Evolutionary conservation across 306 rosid genomes (phyloP), one percentile per base, ranked within the genome.

Genomic region (Begonia masoniana): DNA sequence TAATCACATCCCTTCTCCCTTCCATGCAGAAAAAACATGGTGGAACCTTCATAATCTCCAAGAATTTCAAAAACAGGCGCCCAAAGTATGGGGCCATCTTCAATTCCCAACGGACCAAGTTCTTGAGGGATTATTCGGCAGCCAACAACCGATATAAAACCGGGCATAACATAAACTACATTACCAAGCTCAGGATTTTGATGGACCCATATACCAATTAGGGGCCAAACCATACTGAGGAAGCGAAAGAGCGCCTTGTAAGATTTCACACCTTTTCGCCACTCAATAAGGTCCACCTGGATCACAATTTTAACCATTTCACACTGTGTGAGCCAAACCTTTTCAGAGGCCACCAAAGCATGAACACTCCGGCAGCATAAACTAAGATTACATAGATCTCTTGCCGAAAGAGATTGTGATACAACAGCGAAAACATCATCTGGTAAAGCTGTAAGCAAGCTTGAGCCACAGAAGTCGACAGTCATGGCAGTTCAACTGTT

Each of bases 101-200:
- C 85, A 49, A 89, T 82, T 49, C 97, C 97, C 64, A 85, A 73
- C 7, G 97, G 95, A 15, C 94, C 91, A 66, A 89, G 91, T 67
- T 89, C 97, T 69, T 89, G 97, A 24, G 95, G 97, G 47, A 89
- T 80, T 31, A 89, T 72, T 51, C 97, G 87, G 62, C 95, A 85
- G 49, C 94, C 97, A 67, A 82, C 87, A 68, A 78, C 84, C 12
- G 97, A 89, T 53, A 83, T 73, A 62, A 89, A 85, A 73, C 97
- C 97, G 0, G 95, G 97, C 83, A 89, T 74, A 58, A 82, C 95
- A 68, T 80, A 89, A 52, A 89, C 97, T 11, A 89, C 94, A 66
- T 89, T 89, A 16, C 97, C 97, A 10, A 89, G 87, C 82, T 89
- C 97, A 1, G 97, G 97, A 56, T 89, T 89, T 87, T 89, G 97